A percentile compares a stretch with the other conserved stretches of the same genome.
Evolutionary conservation across 2,329 filamentous ascomycete genomes (phyloP).

Genomic region (Colletotrichum spinosum): DNA sequence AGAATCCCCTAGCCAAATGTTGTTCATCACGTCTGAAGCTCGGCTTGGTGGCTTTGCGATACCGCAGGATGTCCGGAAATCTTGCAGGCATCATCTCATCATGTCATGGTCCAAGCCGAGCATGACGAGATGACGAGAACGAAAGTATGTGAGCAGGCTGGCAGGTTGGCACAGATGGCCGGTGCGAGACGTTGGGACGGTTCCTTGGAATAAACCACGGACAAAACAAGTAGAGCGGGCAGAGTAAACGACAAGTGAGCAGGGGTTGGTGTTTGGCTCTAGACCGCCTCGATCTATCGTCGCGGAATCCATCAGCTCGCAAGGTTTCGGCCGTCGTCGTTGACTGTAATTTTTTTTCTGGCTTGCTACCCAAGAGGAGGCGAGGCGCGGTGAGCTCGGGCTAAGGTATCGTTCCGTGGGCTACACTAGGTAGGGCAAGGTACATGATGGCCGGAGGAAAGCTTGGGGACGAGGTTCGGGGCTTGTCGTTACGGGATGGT

Average conservation of each 20-base stretch:
- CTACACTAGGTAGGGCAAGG: constrained; percentile 21
- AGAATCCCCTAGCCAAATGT: no score
- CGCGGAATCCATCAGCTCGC: constrained; percentile 31
- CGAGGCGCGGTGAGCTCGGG: neutral
- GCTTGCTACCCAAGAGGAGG: constrained; percentile 7
- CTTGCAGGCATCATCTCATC: constrained; percentile 18
- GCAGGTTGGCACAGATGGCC: constrained; percentile 12
- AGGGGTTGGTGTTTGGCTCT: constrained; percentile 32
- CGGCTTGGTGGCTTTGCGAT: constrained; percentile 7
- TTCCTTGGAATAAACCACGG: constrained; percentile 30
- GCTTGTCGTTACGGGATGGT: constrained; percentile 5
- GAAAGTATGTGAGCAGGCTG: constrained; percentile 10
- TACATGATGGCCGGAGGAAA: constrained; percentile 13
- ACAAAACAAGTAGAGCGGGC: constrained; percentile 14
- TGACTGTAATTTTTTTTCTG: neutral
- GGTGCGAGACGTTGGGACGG: constrained; percentile 16
- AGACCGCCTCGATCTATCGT: constrained; percentile 36
- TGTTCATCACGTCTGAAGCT: constrained; percentile 1
- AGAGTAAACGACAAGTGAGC: constrained; percentile 17
- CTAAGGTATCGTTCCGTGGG: constrained; percentile 27
- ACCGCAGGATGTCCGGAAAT: constrained; percentile 2
- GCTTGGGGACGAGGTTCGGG: constrained; percentile 5
- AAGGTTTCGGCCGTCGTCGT: constrained; percentile 12
- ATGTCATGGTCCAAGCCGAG: constrained; percentile 21
- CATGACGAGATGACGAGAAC: constrained; percentile 16